Conservation (phyloP, 495 filamentous ascomycete genomes). For the Talaromyces trachyspermus region DNA sequence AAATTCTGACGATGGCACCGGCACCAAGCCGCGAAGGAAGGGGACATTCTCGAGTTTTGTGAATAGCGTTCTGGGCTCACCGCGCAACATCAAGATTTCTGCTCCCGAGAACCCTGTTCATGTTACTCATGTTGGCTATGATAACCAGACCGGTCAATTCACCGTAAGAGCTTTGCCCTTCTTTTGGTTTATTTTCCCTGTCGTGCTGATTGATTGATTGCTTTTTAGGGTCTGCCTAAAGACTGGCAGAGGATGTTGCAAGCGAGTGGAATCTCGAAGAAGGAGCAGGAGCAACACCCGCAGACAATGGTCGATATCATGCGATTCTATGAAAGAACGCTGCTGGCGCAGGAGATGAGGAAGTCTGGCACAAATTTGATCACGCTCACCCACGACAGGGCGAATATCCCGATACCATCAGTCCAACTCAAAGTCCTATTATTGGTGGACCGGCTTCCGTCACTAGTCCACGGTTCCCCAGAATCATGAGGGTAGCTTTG, state of each 20-base stretch:
- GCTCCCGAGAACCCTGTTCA: slow-evolving; percentile 95
- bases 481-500: slow-evolving; percentile 88
- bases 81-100: slow-evolving; percentile 85
- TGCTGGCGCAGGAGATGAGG: slow-evolving; percentile 71
- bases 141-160: slow-evolving; percentile 94
- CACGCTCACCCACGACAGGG: slow-evolving; percentile 61
- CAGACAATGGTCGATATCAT: slow-evolving; percentile 93
- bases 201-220: neutral
- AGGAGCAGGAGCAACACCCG: slow-evolving; percentile 90
- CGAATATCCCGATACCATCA: slow-evolving; percentile 26
- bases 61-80: slow-evolving; percentile 85
- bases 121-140: slow-evolving; percentile 95
- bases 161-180: slow-evolving; percentile 55
- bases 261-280: slow-evolving; percentile 92
- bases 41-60: slow-evolving; percentile 91
- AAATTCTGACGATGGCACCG: slow-evolving; percentile 75
- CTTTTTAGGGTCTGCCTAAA: slow-evolving; percentile 74
- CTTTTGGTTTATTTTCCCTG: neutral
- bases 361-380: slow-evolving; percentile 92
- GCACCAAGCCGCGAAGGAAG: slow-evolving; percentile 69
- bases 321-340: slow-evolving; percentile 89
- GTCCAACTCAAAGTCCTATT: slow-evolving; percentile 10
- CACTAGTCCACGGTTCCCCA: slow-evolving; percentile 82
- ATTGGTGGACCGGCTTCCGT: slow-evolving; percentile 62
- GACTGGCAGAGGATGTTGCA: slow-evolving; percentile 96